Evolutionary conservation across 371 early-diverging fungal species (phyloP).

Genomic region (Syncephalastrum monosporum): DNA sequence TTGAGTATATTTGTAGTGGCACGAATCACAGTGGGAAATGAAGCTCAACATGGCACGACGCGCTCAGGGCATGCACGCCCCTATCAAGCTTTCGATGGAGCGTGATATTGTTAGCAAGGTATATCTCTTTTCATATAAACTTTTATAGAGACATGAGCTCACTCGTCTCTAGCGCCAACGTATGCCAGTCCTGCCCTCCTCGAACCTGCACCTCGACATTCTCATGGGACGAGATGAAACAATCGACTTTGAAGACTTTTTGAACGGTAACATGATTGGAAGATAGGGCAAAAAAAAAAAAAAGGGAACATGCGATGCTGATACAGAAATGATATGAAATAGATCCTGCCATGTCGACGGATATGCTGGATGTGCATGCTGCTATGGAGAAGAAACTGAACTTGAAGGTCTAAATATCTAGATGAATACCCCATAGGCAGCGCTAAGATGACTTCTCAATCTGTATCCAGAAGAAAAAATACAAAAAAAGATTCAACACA

Average conservation of each 20-base stretch:
- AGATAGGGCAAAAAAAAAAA: too few relatives aligned
- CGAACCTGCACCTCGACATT: conserved; percentile 84
- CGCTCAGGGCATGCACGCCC: conserved; percentile 86
- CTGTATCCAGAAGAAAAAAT: too few relatives aligned
- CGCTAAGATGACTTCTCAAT: too few relatives aligned
- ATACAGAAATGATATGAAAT: conserved; percentile 6
- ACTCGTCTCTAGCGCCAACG: conserved; percentile 39
- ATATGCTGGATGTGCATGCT: conserved; percentile 60
- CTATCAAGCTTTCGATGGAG: conserved; percentile 91
- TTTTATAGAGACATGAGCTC: background rate
- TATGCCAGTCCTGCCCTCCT: conserved; percentile 66
- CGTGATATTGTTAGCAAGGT: conserved; percentile 70
- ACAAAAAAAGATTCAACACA: too few relatives aligned
- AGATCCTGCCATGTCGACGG: conserved; percentile 65
- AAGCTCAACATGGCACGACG: conserved; percentile 79
- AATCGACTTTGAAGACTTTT: conserved; percentile 89
- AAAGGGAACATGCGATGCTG: background rate
- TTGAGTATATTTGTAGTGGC: conserved; percentile 59
- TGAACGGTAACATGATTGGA: conserved; percentile 58
- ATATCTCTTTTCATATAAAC: conserved; percentile 5
- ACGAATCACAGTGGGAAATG: conserved; percentile 77
- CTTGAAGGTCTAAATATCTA: conserved; percentile 26
- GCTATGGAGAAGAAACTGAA: conserved; percentile 66
- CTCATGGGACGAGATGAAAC: conserved; percentile 84
- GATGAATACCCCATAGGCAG: too few relatives aligned